Conservation (phyloP, 352 stramenopile species). For the Globisporangium mamillatum region DNA sequence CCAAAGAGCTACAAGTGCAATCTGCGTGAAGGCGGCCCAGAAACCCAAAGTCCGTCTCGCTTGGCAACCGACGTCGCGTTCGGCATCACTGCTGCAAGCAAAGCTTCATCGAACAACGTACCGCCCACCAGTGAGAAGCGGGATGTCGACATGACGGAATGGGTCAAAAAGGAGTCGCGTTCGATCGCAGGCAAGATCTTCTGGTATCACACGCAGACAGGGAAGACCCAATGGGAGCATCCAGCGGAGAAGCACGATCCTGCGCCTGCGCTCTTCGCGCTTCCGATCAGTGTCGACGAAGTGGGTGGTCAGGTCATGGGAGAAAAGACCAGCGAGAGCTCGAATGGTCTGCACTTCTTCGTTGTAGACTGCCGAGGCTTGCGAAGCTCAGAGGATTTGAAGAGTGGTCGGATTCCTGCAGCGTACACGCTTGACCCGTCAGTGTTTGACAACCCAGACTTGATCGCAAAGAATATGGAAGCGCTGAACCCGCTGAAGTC, state of each 20-base stretch:
- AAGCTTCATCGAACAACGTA: conserved; percentile 21
- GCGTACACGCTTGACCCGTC: conserved; percentile 75
- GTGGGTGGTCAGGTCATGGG: conserved; percentile 67
- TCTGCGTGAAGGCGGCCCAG: conserved; percentile 32
- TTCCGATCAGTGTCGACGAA: conserved; percentile 69
- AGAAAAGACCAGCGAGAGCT: conserved; percentile 35
- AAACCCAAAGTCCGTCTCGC: conserved; percentile 48
- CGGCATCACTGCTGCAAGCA: conserved; percentile 22
- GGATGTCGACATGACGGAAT: conserved; percentile 77
- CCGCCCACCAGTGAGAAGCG: conserved; percentile 13
- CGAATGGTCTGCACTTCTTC: conserved; percentile 53
- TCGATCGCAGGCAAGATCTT: conserved; percentile 76
- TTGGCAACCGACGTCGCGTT: conserved; percentile 61
- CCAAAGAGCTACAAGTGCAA: conserved; percentile 65
- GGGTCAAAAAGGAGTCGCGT: conserved; percentile 71
- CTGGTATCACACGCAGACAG: conserved; percentile 74
- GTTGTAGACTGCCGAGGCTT: conserved; percentile 73
- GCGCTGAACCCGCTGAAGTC: conserved; percentile 73
- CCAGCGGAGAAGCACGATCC: conserved; percentile 58
- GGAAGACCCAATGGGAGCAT: conserved; percentile 81
- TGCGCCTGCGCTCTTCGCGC: conserved; percentile 55
- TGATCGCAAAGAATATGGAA: conserved; percentile 70
- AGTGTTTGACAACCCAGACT: conserved; percentile 75
- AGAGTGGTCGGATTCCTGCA: conserved; percentile 72
- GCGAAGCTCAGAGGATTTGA: conserved; percentile 74